Evolutionary conservation across 2,329 filamentous ascomycete genomes (phyloP), one percentile per base, ranked within the genome.

Genomic region (Incumbomyces lentus): DNA sequence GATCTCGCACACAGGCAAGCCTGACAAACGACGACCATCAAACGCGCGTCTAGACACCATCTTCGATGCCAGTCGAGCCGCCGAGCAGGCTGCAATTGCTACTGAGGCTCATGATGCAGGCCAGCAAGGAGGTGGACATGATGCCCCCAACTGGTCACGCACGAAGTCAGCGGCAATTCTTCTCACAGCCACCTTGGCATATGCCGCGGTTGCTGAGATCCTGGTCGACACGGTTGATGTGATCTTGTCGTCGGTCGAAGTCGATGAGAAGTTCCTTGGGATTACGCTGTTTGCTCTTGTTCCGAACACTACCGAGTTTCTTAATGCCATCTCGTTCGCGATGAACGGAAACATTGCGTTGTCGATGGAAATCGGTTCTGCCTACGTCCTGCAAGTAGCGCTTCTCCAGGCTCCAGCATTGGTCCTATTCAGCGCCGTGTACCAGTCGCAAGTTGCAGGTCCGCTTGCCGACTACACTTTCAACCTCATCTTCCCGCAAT

Each of bases 321-420:
- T 98, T 71, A 98, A 98, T 66, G 92, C 90, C 62, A 98, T 98
- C 49, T 95, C 89, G 0, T 98, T 98, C 63, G 92, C 92, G 45
- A 98, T 98, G 90, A 96, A 98, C 61, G 92, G 92, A 50, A 98
- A 98, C 64, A 96, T 98, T 64, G 92, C 92, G 0, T 71, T 98
- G 14, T 95, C 88, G 32, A 98, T 98, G 92, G 92, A 98, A 62
- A 98, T 98, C 57, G 92, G 92, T 55, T 95, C 89, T 1, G 90
- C 90, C 2, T 98, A 98, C 61, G 92, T 92, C 1, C 73, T 98
- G 36, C 92, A 98, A 66, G 92, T 98, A 41, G 95, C 90, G 62
- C 74, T 98, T 22, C 74, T 98, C 16, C 92, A 98, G 62, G 89
- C 96, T 16, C 92, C 92, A 0, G 88, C 88, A 1, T 72, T 98